phyloP scores from a whole-genome alignment of 768 basidiomycete genomes.

The Pholiota molesta region DNA sequence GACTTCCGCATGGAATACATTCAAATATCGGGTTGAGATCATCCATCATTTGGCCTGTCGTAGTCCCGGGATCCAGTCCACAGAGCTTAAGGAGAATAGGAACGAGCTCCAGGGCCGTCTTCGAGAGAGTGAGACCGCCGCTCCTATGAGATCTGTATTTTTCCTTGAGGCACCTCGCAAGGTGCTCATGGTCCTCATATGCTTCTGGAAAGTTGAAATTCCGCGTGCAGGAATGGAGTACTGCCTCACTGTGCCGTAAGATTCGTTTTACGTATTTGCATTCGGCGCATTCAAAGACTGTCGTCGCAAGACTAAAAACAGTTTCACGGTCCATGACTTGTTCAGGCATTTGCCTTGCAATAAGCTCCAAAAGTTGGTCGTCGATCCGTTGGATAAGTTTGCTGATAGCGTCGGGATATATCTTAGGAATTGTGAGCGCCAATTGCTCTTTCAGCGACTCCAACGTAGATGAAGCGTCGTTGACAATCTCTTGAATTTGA shows the following conservation, averaged over 20 bases:
- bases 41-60: constrained; percentile 2
- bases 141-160: neutral
- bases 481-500: neutral
- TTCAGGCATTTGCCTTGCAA: too few species aligned
- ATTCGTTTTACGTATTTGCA: neutral
- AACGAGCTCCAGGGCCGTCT: neutral
- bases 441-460: neutral
- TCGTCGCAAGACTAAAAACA: neutral
- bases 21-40: constrained; percentile 5
- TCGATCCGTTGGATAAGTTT: neutral
- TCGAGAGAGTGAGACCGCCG: neutral
- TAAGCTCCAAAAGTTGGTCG: neutral
- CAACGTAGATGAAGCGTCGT: neutral
- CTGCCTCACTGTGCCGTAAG: neutral
- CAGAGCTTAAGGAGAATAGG: constrained; percentile 5
- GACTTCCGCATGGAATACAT: neutral
- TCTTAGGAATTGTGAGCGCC: neutral
- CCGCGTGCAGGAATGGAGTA: neutral
- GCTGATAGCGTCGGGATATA: neutral
- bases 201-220: neutral
- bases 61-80: constrained; percentile 5
- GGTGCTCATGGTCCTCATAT: neutral
- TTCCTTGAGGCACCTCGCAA: neutral
- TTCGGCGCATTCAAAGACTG: neutral
- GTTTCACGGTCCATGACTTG: neutral